Base-by-base conservation (phyloP, 2,329 filamentous ascomycete species). In the Chrysosporium queenslandicum region DNA sequence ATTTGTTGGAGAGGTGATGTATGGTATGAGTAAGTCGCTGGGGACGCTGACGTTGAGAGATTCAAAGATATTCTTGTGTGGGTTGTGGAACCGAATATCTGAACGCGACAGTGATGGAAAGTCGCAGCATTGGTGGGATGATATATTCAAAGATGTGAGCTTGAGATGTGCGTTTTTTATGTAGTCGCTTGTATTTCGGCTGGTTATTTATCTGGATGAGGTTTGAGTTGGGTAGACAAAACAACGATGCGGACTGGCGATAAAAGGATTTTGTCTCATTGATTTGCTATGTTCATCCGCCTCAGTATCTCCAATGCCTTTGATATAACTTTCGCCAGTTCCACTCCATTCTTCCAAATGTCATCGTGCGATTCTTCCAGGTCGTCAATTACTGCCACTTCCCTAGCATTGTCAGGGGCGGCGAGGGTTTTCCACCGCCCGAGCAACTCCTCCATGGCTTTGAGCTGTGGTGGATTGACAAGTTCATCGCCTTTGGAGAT, bases 401-500 rank as follows among this genome's bases (percentile, higher is more conserved):
- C 52, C 47, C 62, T 70, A 68, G 63, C 61, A 68, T 67, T 64
- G 66, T 63, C 63, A 68, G 67, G 66, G 66, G 16, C 32, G 12
- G 64, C 64, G 64, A 64, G 59, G 64, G 74, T 63, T 70, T 77
- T 66, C 74, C 74, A 71, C 63, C 70, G 61, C 66, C 75, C 64
- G 71, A 78, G 65, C 65, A 73, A 65, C 65, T 75, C 57, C 72
- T 75, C 60, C 76, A 80, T 73, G 2, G 46, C 60, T 40, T 67
- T 62, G 5, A 63, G 47, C 56, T 74, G 72, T 1, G 53, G 56
- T 41, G 55, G 53, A 59, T 72, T 68, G 7, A 74, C 68, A 30
- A 73, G 58, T 37, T 61, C 64, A 60, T 75, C 72, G 16, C 66
- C 65, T n/a, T 52, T 51, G 3, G 71, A 73, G 51, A 69, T 66